Base-by-base conservation (phyloP, 2,329 filamentous ascomycete genomes). In the Ophiostoma sp. region DNA sequence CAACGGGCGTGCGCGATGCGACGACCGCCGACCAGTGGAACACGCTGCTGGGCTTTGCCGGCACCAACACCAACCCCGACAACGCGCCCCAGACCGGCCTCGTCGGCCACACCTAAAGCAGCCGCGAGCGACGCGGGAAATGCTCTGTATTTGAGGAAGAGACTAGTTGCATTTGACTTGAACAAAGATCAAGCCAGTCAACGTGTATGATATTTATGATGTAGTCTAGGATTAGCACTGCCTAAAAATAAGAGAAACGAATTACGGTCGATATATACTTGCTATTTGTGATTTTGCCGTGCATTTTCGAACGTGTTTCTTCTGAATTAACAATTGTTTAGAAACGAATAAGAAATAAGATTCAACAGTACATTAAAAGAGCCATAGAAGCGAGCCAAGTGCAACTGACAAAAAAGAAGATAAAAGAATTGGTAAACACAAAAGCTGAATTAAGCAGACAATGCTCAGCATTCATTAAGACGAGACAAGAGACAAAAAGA, bases 21-120 rank as follows among this genome's bases (percentile, higher is more conserved):
- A 71, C 76, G 1, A 81, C 80, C 0, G 81, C 81, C 17, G 70
- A 81, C 64, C 76, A 76, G 35, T 83, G 80, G 78, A 83, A 83
- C 76, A 72, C 74, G 11, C 73, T 76, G n/a, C 75, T 83, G 11
- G 80, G 80, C 31, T 82, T 82, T 69, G 78, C 74, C 1, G 79
- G 79, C 57, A 73, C 76, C 48, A 73, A 80, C 74, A 78, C 78
- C 74, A 80, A 80, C 78, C 78, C 79, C 23, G 78, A 79, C 70
- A 77, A 79, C 52, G 79, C 79, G 11, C 79, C 79, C 65, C 71
- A 79, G 76, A 60, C 74, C 11, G 79, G 79, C 2, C 77, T 80
- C 23, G 73, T 80, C 44, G 79, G 79, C 67, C 79, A 80, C 76
- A 77, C 77, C 8, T 79, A 77, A 74, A 27, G 23, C 27, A 15